These are phyloP conservation scores for Fusarium verticillioides DNA, from an alignment of 2,329 filamentous ascomycete species.

Conservation along the genomic window DNA sequence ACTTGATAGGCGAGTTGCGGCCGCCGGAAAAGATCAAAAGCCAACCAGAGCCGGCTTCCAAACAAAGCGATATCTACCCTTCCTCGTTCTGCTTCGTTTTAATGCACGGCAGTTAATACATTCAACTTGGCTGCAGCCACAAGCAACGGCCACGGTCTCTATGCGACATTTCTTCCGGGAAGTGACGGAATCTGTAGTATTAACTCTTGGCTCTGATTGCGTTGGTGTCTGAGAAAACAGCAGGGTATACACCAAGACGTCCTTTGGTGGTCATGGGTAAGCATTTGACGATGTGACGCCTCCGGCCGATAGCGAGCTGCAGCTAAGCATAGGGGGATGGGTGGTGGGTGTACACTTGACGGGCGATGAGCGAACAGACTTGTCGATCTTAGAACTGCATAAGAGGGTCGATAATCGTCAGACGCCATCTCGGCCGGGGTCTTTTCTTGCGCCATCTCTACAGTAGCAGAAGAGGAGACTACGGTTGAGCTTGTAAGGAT, in stretches of 20 bases:
- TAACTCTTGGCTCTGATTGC: conserved; percentile 5
- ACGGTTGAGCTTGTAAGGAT: conserved; percentile 14
- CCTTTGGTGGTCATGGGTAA: conserved; percentile 13
- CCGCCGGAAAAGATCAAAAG: background rate
- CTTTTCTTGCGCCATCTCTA: conserved; percentile 18
- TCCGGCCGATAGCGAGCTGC: conserved; percentile 40
- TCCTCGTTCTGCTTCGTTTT: conserved; percentile 10
- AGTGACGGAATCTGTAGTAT: conserved; percentile 7
- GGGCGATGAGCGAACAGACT: conserved; percentile 32
- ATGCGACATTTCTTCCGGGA: conserved; percentile 12
- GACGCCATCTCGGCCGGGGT: conserved; percentile 22
- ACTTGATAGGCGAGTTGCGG: background rate
- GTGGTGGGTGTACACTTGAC: conserved; percentile 7
- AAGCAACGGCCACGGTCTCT: background rate
- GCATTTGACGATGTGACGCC: conserved; percentile 29
- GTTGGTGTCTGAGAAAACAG: conserved; percentile 25
- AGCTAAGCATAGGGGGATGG: conserved; percentile 37
- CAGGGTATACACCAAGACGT: conserved; percentile 18
- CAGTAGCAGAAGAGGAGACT: conserved; percentile 13
- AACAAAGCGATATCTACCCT: background rate
- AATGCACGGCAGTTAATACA: conserved; percentile 1
- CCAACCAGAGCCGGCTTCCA: background rate
- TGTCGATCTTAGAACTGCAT: conserved; percentile 29
- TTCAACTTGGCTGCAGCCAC: conserved; percentile 13
- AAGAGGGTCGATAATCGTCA: conserved; percentile 24